These are phyloP conservation scores for Gossypium ekmanianum DNA, from an alignment of 345 rosid genomes.

Conservation along the genomic window DNA sequence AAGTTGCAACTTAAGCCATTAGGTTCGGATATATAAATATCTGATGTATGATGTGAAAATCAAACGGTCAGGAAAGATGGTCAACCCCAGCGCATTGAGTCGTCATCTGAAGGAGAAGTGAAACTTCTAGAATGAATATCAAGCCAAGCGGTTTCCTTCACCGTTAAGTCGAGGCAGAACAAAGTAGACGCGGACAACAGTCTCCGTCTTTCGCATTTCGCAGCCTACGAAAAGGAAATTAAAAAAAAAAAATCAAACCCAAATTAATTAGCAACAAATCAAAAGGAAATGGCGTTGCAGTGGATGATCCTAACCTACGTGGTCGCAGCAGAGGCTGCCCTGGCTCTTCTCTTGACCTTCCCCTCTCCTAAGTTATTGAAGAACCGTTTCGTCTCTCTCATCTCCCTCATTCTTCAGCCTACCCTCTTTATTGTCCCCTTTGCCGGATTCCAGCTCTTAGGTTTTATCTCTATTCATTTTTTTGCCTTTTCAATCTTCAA, in stretches of 20 bases:
- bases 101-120: too few relatives aligned
- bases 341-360: conserved; percentile 48
- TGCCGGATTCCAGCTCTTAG: conserved; percentile 62
- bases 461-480: conserved; percentile 21
- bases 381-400: conserved; percentile 47
- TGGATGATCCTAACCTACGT: conserved; percentile 66
- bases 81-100: too few relatives aligned
- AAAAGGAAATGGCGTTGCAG: conserved; percentile 55
- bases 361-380: conserved; percentile 60
- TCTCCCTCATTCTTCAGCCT: conserved; percentile 59
- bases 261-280: background rate
- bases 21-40: too few relatives aligned
- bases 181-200: background rate
- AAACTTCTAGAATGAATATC: too few relatives aligned
- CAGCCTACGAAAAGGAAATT: too few relatives aligned
- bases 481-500: background rate
- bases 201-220: too few relatives aligned
- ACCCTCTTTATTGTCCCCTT: conserved; percentile 62
- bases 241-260: background rate
- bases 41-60: too few relatives aligned
- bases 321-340: conserved; percentile 55
- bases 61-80: too few relatives aligned
- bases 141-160: background rate
- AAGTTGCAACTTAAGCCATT: too few relatives aligned
- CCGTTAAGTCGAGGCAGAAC: background rate